phyloP scores from a whole-genome alignment of 2,329 filamentous ascomycete species.

The Didymellaceae sp. region DNA sequence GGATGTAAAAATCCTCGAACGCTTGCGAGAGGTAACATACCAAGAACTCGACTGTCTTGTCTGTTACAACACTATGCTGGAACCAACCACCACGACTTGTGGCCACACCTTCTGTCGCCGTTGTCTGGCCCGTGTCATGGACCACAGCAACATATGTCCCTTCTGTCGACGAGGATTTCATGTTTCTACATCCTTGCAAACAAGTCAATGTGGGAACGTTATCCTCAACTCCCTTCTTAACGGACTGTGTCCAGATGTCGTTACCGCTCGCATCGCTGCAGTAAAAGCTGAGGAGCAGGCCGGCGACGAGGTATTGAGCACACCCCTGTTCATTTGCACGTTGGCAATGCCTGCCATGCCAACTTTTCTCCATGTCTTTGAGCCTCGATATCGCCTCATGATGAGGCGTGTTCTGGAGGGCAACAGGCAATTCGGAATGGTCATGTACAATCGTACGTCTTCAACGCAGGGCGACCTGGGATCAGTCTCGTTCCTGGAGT shows the following conservation, averaged over 20 bases:
- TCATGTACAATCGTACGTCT: slow-evolving; percentile 69
- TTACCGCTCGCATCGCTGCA: slow-evolving; percentile 64
- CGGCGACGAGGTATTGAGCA: slow-evolving; percentile 63
- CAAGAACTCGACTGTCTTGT: slow-evolving; percentile 86
- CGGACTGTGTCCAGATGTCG: slow-evolving; percentile 70
- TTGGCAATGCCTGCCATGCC: slow-evolving; percentile 81
- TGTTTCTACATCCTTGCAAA: slow-evolving; percentile 57
- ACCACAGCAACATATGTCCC: slow-evolving; percentile 80
- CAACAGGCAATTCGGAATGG: slow-evolving; percentile 82
- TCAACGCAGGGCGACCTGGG: slow-evolving; percentile 61
- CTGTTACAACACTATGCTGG: slow-evolving; percentile 80
- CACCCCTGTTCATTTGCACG: slow-evolving; percentile 78
- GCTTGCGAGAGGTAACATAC: slow-evolving; percentile 67
- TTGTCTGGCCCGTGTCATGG: slow-evolving; percentile 77
- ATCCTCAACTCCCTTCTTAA: slow-evolving; percentile 68
- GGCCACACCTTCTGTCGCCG: slow-evolving; percentile 88
- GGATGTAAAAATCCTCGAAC: slow-evolving; percentile 61
- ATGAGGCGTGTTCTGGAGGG: slow-evolving; percentile 77
- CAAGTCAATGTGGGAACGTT: slow-evolving; percentile 64
- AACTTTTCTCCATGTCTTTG: slow-evolving; percentile 89
- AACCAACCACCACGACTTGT: slow-evolving; percentile 83
- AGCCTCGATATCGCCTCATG: slow-evolving; percentile 91
- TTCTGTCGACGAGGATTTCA: slow-evolving; percentile 74
- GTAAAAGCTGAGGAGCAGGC: slow-evolving; percentile 64
- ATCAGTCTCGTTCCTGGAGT: slow-evolving; percentile 67